Base-by-base conservation (phyloP, 2,329 filamentous ascomycete species). In the Talaromyces sp. region DNA sequence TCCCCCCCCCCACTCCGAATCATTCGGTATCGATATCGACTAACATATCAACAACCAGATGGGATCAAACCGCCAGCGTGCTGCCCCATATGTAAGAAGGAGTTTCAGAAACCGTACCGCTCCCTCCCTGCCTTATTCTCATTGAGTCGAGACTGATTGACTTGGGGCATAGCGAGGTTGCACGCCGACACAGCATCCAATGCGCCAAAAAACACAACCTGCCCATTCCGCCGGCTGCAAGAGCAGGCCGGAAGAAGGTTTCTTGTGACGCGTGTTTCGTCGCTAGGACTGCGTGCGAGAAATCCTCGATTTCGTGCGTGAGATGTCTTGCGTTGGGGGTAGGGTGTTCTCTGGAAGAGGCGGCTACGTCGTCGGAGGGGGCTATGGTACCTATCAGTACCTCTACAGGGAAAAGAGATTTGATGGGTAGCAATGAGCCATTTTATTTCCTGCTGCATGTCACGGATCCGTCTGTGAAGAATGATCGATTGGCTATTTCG, bases 391-490 rank as follows among this genome's bases (percentile, higher is more conserved):
- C n/a, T 23, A 28, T 28, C 0, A 28, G 37, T 44, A 58, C 23
- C 2, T n/a, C 23, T 44, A 31, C 4, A 12, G 18, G n/a, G 7
- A 5, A 16, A 4, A 21, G 35, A 28, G n/a, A n/a, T n/a, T 39
- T 63, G 5, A 65, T 63, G 35, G 42, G 58, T 1, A 60, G 50
- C 35, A 7, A 40, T 2, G 64, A 58, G 1, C 70, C 66, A 6
- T 73, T 72, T 21, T 70, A 67, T n/a, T 73, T 73, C 8, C 66
- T 73, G 18, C 65, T 64, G 0, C 71, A 70, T 46, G 72, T 73
- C 40, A 69, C 71, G n/a, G 70, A 69, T 54, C 71, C 71, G 5
- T 64, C 60, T 12, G 64, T 70, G 6, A 66, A 72, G 18, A 67
- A 65, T 18, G 71, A 73, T 40, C 67, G 68, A 33, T 67, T 73